Evolutionary conservation across 2,329 filamentous ascomycete species (phyloP), one percentile per base, ranked within the genome.

Genomic region (Phialophora chinensis): DNA sequence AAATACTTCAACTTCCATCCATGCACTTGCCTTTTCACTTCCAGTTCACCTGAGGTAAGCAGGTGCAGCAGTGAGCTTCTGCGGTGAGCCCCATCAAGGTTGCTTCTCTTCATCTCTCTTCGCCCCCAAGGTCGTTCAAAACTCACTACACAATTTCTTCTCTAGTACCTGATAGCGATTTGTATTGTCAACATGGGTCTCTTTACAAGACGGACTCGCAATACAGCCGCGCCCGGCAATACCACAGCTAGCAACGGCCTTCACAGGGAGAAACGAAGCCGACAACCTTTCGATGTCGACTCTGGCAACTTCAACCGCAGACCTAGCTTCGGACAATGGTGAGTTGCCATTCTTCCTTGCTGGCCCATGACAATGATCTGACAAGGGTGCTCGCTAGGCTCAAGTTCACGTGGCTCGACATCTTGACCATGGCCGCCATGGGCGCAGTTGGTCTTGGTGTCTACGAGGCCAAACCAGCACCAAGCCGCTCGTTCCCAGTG

Each of bases 401-500:
- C 60, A 72, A 88, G 76, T 81, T 82, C 8, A 89, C 87, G 4
- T 88, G 86, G 82, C 77, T 90, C 12, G 90, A 91, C 73, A 84
- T 91, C 60, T 60, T 90, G 23, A 90, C 88, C 35, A 91, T 91
- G 88, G 79, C 81, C 8, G 75, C 80, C 27, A 86, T 91, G 83
- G 89, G 90, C 10, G 86, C 84, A 12, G 78, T 91, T 56, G 89
- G 88, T 17, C 82, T 91, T 0, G 89, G 88, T 65, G 88, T 91
- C 62, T 73, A 73, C 65, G 67, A 69, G 69, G 87, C 88, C 2
- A 80, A 85, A 17, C 90, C 90, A 0, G 88, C 88, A 0, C 87
- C 89, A 0, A 86, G 84, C 6, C 84, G 89, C n/a, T 90, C 87
- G 10, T 92, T 92, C 75, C 84, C 90, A 42, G 84, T 92, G 50